A percentile compares a stretch with the other conserved stretches of the same genome.
phyloP scores from a whole-genome alignment of 805 yeast genomes.

The Wickerhamomyces canadensis region DNA sequence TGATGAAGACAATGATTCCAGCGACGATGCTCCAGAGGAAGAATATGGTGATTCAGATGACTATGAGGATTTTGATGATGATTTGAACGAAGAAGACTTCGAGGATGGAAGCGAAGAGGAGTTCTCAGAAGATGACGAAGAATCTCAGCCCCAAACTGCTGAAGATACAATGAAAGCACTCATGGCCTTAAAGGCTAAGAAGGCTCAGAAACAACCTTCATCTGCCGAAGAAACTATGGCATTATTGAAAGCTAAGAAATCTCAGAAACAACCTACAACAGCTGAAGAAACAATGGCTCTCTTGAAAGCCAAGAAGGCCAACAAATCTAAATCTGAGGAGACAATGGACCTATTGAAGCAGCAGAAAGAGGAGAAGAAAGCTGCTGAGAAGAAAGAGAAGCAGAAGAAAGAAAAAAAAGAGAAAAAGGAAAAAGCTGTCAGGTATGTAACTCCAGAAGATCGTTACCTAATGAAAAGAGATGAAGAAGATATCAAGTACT shows the following conservation, averaged over 20 bases:
- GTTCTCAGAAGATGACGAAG: slow-evolving; percentile 23
- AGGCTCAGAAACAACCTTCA: slow-evolving; percentile 6
- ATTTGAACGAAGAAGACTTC: slow-evolving; percentile 15
- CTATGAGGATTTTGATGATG: slow-evolving; percentile 18
- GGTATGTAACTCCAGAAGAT: slow-evolving; percentile 37
- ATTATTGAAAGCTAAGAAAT: slow-evolving; percentile 30
- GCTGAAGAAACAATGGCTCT: slow-evolving; percentile 40
- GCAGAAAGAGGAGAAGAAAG: slow-evolving; percentile 10
- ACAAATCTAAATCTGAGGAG: slow-evolving; percentile 26
- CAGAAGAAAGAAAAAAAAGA: slow-evolving; percentile 11
- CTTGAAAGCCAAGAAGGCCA: slow-evolving; percentile 20
- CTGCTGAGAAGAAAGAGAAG: slow-evolving; percentile 9
- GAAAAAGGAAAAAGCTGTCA: slow-evolving; percentile 4
- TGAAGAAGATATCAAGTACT: slow-evolving; percentile 75
- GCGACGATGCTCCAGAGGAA: slow-evolving; percentile 8
- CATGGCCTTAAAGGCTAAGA: slow-evolving; percentile 34
- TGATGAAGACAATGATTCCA: slow-evolving; percentile 16
- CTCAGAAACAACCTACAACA: slow-evolving; percentile 10
- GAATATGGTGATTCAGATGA: slow-evolving; percentile 24
- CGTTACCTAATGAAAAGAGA: slow-evolving; percentile 48
- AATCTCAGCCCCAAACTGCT: slow-evolving; percentile 29
- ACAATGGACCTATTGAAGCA: slow-evolving; percentile 29
- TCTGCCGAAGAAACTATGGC: slow-evolving; percentile 39
- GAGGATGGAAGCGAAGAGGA: slow-evolving; percentile 22
- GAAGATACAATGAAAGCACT: slow-evolving; percentile 41